These are phyloP conservation scores for Miamiensis avidus DNA, from an alignment of 169 alveolate species.

Conservation along the genomic window DNA sequence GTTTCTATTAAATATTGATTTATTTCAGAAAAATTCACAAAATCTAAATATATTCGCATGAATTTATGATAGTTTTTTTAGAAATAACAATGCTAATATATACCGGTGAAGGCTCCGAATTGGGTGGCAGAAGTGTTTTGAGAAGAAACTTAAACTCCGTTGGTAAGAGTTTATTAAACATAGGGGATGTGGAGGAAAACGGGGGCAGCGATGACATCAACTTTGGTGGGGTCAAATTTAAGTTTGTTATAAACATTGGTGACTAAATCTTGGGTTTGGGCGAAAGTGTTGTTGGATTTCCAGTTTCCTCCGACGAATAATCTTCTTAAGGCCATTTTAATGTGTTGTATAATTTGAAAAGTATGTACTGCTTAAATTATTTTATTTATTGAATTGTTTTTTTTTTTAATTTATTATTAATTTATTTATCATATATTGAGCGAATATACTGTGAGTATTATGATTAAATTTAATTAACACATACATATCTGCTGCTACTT, in stretches of 20 bases:
- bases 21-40: not conserved
- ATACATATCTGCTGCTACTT: too few species aligned
- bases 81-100: too few species aligned
- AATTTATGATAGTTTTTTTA: too few species aligned
- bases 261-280: conserved; percentile 77
- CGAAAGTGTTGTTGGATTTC: conserved; percentile 94
- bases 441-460: too few species aligned
- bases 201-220: conserved; percentile 91
- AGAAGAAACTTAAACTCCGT: conserved; percentile 87
- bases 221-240: conserved; percentile 56
- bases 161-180: conserved; percentile 67
- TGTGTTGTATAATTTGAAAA: too few species aligned
- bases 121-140: conserved; percentile 93
- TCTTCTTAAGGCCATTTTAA: conserved; percentile 65
- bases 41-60: too few species aligned
- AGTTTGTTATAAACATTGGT: conserved; percentile 61
- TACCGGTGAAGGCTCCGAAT: conserved; percentile 98
- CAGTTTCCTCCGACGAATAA: conserved; percentile 95
- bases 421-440: too few species aligned
- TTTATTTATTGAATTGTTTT: too few species aligned
- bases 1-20: not conserved
- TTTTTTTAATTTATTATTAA: too few species aligned
- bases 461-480: too few species aligned
- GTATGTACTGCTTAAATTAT: too few species aligned
- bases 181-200: conserved; percentile 85